Conservation (phyloP, 495 filamentous ascomycete genomes). For the Beverwykella pulmonaria region DNA sequence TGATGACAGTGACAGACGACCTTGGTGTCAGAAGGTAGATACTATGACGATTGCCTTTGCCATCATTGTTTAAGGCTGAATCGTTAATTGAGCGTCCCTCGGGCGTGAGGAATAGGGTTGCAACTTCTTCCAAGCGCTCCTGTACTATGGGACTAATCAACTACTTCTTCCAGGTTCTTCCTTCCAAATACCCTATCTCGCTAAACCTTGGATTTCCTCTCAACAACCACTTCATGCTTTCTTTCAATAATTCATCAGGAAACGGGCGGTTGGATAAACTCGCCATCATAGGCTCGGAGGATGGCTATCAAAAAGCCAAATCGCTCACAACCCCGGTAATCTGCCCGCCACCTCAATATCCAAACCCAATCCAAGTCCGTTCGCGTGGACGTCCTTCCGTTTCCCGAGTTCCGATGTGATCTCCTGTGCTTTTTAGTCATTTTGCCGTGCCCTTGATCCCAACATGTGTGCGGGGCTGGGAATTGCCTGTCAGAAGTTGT, state of each 20-base stretch:
- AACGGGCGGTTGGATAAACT: slow-evolving; percentile 31
- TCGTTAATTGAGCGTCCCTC: slow-evolving; percentile 3
- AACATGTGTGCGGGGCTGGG: not conserved
- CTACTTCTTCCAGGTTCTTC: slow-evolving; percentile 29
- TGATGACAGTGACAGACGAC: not conserved
- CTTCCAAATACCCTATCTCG: slow-evolving; percentile 19
- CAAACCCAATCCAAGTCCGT: not conserved
- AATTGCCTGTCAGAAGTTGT: not conserved
- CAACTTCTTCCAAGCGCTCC: slow-evolving; percentile 31
- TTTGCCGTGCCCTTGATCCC: not conserved
- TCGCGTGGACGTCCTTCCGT: not conserved
- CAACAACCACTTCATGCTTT: too few species aligned
- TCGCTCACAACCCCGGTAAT: not conserved
- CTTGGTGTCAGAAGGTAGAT: not conserved
- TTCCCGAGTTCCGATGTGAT: not conserved
- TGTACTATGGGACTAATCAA: slow-evolving; percentile 32
- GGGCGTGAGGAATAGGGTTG: slow-evolving; percentile 11
- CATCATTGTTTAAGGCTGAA: slow-evolving; percentile 1
- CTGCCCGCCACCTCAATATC: not conserved
- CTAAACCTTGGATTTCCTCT: not conserved
- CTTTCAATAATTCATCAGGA: not conserved
- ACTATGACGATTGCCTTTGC: not conserved
- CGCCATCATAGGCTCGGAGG: not conserved
- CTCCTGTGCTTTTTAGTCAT: not conserved
- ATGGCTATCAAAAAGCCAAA: not conserved